A percentile compares a stretch with the other conserved stretches of the same genome.
Conservation (phyloP, 768 basidiomycete species). For the Mycena polygramma region DNA sequence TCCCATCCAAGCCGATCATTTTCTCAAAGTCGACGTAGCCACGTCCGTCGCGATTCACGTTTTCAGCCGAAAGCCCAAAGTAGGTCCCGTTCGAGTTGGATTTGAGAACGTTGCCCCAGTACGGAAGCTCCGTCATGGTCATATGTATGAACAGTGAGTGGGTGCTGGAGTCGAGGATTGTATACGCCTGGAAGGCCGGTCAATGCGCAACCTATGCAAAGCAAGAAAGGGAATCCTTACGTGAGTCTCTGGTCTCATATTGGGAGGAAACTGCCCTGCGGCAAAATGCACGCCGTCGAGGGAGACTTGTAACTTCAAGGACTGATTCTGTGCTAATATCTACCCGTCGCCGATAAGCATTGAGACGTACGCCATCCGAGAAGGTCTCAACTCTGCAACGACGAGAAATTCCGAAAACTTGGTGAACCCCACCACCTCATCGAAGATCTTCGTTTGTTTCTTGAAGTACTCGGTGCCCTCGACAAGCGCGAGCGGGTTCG, state of each 20-base stretch:
- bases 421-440: slow-evolving; percentile 93
- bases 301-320: slow-evolving; percentile 90
- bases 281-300: slow-evolving; percentile 90
- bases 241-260: slow-evolving; percentile 89
- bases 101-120: slow-evolving; percentile 92
- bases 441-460: slow-evolving; percentile 82
- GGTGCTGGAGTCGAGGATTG: slow-evolving; percentile 93
- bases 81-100: slow-evolving; percentile 99
- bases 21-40: slow-evolving; percentile 99
- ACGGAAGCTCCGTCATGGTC: slow-evolving; percentile 85
- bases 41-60: slow-evolving; percentile 86
- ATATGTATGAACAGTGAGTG: slow-evolving; percentile 94
- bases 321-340: slow-evolving; percentile 64
- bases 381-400: slow-evolving; percentile 81
- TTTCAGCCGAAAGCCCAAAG: slow-evolving; percentile 86
- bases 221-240: slow-evolving; percentile 51
- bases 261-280: slow-evolving; percentile 88
- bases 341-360: slow-evolving; percentile 39
- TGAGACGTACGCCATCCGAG: background rate
- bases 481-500: slow-evolving; percentile 83
- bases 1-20: slow-evolving; percentile 94
- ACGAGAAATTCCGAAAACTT: slow-evolving; percentile 97
- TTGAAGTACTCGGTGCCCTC: slow-evolving; percentile 80
- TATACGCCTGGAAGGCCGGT: slow-evolving; percentile 77
- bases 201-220: no score